These are phyloP conservation scores for Nigrospora osmanthi DNA, from an alignment of 2,329 filamentous ascomycete genomes.

Conservation along the genomic window DNA sequence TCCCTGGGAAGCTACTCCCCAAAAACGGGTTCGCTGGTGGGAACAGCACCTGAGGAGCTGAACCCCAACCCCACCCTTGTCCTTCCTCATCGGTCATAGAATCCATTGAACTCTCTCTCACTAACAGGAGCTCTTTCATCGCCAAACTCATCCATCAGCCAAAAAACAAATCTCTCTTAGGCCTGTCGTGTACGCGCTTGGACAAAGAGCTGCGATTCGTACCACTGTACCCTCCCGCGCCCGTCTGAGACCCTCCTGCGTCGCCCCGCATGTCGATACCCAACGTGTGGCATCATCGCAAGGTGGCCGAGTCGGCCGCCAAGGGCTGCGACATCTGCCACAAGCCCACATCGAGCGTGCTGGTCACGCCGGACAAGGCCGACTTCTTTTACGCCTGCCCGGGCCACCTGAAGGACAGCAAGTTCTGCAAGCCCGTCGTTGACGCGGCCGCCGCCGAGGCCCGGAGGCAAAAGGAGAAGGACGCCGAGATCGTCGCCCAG, in stretches of 20 bases:
- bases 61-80: too few species aligned
- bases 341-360: slow-evolving; percentile 77
- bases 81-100: too few species aligned
- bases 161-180: too few species aligned
- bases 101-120: too few species aligned
- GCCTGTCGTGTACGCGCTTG: too few species aligned
- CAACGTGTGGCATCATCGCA: slow-evolving; percentile 79
- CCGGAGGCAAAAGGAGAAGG: slow-evolving; percentile 58
- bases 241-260: background rate
- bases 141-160: too few species aligned
- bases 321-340: slow-evolving; percentile 89
- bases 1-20: too few species aligned
- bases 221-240: background rate
- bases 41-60: too few species aligned
- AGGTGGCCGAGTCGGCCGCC: slow-evolving; percentile 74
- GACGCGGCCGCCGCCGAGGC: slow-evolving; percentile 59
- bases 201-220: background rate
- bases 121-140: too few species aligned
- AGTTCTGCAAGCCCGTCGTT: slow-evolving; percentile 71
- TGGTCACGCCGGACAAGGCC: slow-evolving; percentile 77
- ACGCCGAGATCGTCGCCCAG: slow-evolving; percentile 51
- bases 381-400: slow-evolving; percentile 92
- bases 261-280: slow-evolving; percentile 45
- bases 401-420: slow-evolving; percentile 71
- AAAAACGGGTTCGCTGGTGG: too few species aligned